phyloP scores from a whole-genome alignment of 2,329 filamentous ascomycete species.

The Claviceps monticola region DNA sequence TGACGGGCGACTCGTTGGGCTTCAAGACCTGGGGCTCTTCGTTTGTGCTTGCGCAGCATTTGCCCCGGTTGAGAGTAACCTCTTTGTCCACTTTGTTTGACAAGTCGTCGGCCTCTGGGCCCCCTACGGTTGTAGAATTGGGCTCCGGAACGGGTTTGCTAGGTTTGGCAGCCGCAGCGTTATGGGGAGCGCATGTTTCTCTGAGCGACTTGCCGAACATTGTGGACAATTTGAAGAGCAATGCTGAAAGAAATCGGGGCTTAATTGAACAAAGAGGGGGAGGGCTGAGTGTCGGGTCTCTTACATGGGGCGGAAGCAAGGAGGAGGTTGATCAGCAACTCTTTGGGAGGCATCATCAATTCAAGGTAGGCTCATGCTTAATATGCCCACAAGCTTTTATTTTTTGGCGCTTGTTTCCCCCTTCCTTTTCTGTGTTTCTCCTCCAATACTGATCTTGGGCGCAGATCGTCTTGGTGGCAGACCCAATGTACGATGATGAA shows the following conservation, averaged over 20 bases:
- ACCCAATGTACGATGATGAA: constrained; percentile 73
- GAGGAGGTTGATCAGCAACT: constrained; percentile 29
- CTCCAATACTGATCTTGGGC: not conserved
- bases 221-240: constrained; percentile 64
- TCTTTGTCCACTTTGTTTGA: constrained; percentile 32
- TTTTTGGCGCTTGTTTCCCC: no score
- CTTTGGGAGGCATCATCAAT: constrained; percentile 34
- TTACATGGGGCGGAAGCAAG: constrained; percentile 57
- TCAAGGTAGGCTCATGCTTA: constrained; percentile 26
- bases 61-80: constrained; percentile 35
- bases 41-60: constrained; percentile 65
- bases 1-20: constrained; percentile 79
- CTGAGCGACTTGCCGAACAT: constrained; percentile 81
- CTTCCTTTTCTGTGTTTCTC: not conserved
- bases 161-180: constrained; percentile 66
- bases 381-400: no score
- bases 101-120: constrained; percentile 15
- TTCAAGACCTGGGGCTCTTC: constrained; percentile 94
- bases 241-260: constrained; percentile 49
- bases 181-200: constrained; percentile 52
- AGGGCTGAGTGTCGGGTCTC: constrained; percentile 43
- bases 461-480: constrained; percentile 69
- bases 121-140: constrained; percentile 51
- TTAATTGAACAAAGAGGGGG: constrained; percentile 42
- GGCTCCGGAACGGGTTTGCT: constrained; percentile 87